Evolutionary conservation across 2,329 filamentous ascomycete genomes (phyloP), one percentile per base, ranked within the genome.

Genomic region (Pseudogymnoascus sp.): DNA sequence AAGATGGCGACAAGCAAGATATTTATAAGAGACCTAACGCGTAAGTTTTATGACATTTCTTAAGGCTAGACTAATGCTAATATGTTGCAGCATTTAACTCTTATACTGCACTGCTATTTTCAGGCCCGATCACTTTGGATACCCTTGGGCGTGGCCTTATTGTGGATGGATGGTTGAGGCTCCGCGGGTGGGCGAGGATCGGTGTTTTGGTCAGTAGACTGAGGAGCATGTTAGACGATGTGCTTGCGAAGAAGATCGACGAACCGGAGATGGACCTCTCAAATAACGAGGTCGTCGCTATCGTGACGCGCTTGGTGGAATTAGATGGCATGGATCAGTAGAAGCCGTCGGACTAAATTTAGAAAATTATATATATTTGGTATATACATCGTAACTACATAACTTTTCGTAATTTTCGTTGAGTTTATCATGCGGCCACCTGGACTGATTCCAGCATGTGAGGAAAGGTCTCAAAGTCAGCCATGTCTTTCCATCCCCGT

Each of bases 1-100:
- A 91, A 96, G 74, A 94, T 97, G 76, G 86, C 89, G 3, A 97
- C 92, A 1, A 89, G 84, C 71, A 97, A 97, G 77, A 84, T 96
- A 2, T 97, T 96, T 71, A 85, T 97, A 22, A 80, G 93, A 20
- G 93, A 97, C 69, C 75, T 97, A 54, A 97, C 93, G 12, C 94
- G 88, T 90, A 76, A 75, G 86, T 83, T 39, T 32, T 47, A 9
- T 20, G 18, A 5, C 4, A 25, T 58, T 30, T 16, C 22, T 18
- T n/a, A n/a, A 32, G 7, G 54, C 35, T 25, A 60, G 22, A 11
- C 41, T 58, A 39, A n/a, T 32, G 25, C 43, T 64, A 4, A 64
- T 50, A 18, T 38, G 38, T 61, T 34, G 28, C 59, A 87, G 85
- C 94, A 1, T 93, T 97, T 74, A 97, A 96, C 69, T 86, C 89